Evolutionary conservation across 805 yeast species (phyloP).

Genomic region (Scheffersomyces coipomensis): DNA sequence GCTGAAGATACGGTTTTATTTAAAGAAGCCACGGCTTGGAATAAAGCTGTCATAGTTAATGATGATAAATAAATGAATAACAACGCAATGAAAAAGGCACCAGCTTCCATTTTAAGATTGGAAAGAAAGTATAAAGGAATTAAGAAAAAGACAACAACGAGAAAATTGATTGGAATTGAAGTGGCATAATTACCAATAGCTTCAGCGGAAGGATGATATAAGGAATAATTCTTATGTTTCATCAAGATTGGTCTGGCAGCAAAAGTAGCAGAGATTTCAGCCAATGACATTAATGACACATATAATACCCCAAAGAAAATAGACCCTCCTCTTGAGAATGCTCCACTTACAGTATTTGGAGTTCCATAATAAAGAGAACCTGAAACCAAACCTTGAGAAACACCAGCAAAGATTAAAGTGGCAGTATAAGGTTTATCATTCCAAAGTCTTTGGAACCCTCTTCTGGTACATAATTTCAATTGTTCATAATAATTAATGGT

Average conservation of each 20-base stretch:
- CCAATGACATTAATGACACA: conserved; percentile 47
- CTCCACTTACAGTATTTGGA: conserved; percentile 50
- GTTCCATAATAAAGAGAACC: conserved; percentile 64
- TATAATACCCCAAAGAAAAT: conserved; percentile 60
- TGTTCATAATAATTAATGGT: conserved; percentile 48
- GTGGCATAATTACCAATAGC: conserved; percentile 22
- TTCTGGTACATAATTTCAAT: conserved; percentile 43
- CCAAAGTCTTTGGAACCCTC: conserved; percentile 54
- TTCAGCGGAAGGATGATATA: conserved; percentile 28
- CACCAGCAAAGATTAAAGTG: conserved; percentile 45
- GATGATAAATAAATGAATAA: conserved; percentile 46
- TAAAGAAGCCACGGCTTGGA: conserved; percentile 52
- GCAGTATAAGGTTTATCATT: conserved; percentile 57
- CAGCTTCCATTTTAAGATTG: conserved; percentile 49
- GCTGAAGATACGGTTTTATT: conserved; percentile 56
- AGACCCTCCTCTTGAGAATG: conserved; percentile 64
- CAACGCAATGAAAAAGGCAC: conserved; percentile 51
- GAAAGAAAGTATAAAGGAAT: conserved; percentile 26
- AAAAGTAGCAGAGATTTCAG: conserved; percentile 37
- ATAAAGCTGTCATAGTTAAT: conserved; percentile 52
- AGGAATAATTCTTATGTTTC: conserved; percentile 26
- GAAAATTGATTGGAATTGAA: conserved; percentile 18
- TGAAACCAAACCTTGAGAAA: conserved; percentile 56
- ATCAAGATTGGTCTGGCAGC: conserved; percentile 22
- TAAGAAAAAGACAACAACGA: conserved; percentile 19